Evolutionary conservation across 2,329 filamentous ascomycete genomes (phyloP).

Genomic region (Beauveria varroae): DNA sequence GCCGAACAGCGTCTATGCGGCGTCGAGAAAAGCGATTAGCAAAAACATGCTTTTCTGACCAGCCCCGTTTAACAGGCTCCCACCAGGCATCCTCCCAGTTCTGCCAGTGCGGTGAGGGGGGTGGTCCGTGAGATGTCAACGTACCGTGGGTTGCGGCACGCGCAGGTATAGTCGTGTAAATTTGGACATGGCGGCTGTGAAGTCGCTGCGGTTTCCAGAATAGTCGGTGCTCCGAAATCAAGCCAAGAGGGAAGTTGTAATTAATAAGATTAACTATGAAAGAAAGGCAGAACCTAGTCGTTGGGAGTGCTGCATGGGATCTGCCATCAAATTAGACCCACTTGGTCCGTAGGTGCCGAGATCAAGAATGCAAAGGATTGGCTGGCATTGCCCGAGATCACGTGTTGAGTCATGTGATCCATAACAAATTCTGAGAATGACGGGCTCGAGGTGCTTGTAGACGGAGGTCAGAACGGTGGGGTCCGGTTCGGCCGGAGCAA

Average conservation of each 20-base stretch:
- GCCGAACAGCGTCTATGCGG: constrained; percentile 68
- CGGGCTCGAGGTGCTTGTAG: too few relatives aligned
- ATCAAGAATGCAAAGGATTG: background rate
- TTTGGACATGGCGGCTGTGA: constrained; percentile 8
- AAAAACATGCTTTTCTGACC: background rate
- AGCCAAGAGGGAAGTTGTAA: background rate
- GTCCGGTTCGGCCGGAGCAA: too few relatives aligned
- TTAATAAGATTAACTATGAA: background rate
- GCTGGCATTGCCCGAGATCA: background rate
- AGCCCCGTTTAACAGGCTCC: background rate
- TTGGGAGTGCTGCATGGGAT: constrained; percentile 4
- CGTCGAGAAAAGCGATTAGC: constrained; percentile 8
- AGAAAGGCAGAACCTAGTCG: background rate
- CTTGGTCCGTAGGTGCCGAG: constrained; percentile 11
- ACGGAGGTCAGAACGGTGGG: background rate
- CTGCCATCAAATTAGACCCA: constrained; percentile 11
- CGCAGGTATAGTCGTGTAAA: constrained; percentile 29
- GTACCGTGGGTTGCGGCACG: constrained; percentile 33
- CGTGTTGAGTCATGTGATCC: background rate
- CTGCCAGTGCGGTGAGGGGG: background rate
- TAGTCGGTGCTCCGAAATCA: background rate
- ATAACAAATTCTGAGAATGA: too few relatives aligned
- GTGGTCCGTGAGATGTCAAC: constrained; percentile 9
- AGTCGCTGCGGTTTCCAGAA: background rate
- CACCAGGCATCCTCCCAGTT: background rate